Base-by-base conservation (phyloP, 2,329 filamentous ascomycete genomes). In the Diaporthe nobilis region DNA sequence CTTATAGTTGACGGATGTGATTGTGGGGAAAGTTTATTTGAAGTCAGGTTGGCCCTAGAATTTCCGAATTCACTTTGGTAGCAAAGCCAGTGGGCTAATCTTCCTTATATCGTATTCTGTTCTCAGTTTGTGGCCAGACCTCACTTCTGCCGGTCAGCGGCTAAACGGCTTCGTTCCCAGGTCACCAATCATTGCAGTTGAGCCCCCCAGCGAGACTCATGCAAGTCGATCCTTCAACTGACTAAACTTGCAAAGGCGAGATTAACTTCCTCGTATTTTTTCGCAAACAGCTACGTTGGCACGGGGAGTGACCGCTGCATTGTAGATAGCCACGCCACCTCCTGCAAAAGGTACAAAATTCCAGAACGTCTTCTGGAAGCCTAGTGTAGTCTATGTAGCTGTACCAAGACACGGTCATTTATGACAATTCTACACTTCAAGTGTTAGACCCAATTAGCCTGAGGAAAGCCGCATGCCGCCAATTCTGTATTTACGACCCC, bases 51-150 rank as follows among this genome's bases (percentile, higher is more conserved):
- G 10, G 31, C 34, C 5, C 37, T 39, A 15, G 25, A 3, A 25
- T 5, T 31, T 31, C 3, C 3, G 0, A 5, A 12, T 17, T 25
- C 6, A 17, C 44, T 49, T 1, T 5, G 44, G 17, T 5, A 42
- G 2, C 3, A 10, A 9, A 61, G n/a, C 3, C 10, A 42, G 5
- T 9, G 31, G 34, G 20, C 13, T 7, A 1, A 44, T 28, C n/a
- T 37, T 25, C 37, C 13, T 44, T 61, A 42, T 61, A 61, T 42
- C 44, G n/a, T 39, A 6, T 5, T 13, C 4, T 15, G 37, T 49
- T 47, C 39, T 47, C 25, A 63, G 0, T 28, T 22, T 17, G 60
- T 47, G 39, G n/a, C 20, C 9, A 20, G n/a, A 20, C 39, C 25
- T 31, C 34, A 13, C 9, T 44, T 44, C 25, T 31, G 3, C 25